Conservation (phyloP, 768 basidiomycete species). For the Mycena vitilis region DNA sequence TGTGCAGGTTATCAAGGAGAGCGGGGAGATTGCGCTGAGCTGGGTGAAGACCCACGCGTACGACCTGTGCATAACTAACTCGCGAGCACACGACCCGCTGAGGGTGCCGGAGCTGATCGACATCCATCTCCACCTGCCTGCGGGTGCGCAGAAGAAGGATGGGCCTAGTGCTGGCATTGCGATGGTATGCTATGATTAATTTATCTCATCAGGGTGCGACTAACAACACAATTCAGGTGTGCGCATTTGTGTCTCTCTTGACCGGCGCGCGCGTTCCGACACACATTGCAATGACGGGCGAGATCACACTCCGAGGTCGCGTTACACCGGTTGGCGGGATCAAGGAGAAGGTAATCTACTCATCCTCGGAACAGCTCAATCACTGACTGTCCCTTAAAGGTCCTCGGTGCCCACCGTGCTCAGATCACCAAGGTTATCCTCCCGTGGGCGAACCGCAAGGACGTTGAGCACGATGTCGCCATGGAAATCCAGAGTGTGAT, state of each 20-base stretch:
- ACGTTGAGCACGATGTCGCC: constrained; percentile 88
- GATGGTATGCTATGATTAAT: constrained; percentile 64
- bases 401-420: constrained; percentile 90
- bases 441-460: constrained; percentile 86
- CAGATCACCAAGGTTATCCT: constrained; percentile 86
- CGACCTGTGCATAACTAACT: constrained; percentile 79
- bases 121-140: constrained; percentile 89
- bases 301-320: constrained; percentile 88
- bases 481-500: constrained; percentile 78
- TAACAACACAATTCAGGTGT: constrained; percentile 57
- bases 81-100: constrained; percentile 77
- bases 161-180: constrained; percentile 92
- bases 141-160: constrained; percentile 94
- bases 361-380: too few relatives aligned
- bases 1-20: constrained; percentile 86
- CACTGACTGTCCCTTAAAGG: constrained; percentile 25
- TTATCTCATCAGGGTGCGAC: background rate
- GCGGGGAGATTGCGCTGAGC: constrained; percentile 88
- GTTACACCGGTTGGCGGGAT: constrained; percentile 91
- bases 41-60: constrained; percentile 93
- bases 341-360: constrained; percentile 71
- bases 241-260: constrained; percentile 88
- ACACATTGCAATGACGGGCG: constrained; percentile 90
- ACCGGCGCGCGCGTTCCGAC: constrained; percentile 80
- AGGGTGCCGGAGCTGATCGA: constrained; percentile 80